Conservation (phyloP, 2,329 filamentous ascomycete species). For the Fusarium irregulare region DNA sequence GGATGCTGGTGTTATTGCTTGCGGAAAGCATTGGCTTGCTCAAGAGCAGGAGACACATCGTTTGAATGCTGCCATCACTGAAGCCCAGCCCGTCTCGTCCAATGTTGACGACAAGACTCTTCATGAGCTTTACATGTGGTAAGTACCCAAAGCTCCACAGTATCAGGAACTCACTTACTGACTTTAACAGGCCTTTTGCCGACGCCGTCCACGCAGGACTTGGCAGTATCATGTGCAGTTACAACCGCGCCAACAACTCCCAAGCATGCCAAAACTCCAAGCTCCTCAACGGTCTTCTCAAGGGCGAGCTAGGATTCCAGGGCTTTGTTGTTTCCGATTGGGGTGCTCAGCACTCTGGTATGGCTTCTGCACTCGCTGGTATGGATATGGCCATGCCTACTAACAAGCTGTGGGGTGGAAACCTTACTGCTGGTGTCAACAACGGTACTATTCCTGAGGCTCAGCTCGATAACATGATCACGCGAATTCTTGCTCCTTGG, state of each 20-base stretch:
- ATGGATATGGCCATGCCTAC: constrained; percentile 48
- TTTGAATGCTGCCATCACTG: background rate
- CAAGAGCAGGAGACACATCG: constrained; percentile 18
- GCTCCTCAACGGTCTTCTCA: constrained; percentile 59
- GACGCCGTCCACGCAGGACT: constrained; percentile 80
- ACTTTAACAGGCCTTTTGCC: constrained; percentile 66
- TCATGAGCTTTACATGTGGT: constrained; percentile 79
- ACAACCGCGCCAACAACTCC: constrained; percentile 75
- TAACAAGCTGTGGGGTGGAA: constrained; percentile 1
- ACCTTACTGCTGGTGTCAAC: constrained; percentile 18
- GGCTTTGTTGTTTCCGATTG: constrained; percentile 71
- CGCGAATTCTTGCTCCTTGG: constrained; percentile 14
- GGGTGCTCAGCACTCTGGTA: constrained; percentile 12
- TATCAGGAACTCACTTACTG: accelerated
- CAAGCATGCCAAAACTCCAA: constrained; percentile 34
- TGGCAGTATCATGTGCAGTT: constrained; percentile 82
- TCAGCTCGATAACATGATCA: constrained; percentile 25
- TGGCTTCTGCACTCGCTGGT: constrained; percentile 14
- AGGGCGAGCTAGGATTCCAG: constrained; percentile 78
- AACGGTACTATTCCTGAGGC: constrained; percentile 17
- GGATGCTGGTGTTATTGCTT: constrained; percentile 13
- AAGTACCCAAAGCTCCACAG: accelerated
- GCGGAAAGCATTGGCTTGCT: constrained; percentile 14
- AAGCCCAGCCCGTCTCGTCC: background rate
- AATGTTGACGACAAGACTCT: constrained; percentile 29